Evolutionary conservation across 352 stramenopile genomes (phyloP).

Genomic region (Phytophthora megakarya): DNA sequence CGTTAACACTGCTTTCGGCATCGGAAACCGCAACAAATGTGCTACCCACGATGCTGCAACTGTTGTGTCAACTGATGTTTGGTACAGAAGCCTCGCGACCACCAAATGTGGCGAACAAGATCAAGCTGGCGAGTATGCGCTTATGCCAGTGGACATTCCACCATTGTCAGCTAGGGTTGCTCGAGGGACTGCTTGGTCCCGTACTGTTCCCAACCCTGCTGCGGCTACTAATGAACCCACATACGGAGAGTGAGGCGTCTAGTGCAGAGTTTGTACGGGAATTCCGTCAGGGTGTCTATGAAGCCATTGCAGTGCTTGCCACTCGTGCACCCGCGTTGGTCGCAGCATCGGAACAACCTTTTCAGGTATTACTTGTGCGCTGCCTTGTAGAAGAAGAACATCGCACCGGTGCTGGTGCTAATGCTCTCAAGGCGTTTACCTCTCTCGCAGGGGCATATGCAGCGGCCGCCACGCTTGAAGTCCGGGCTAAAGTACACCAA

Average conservation of each 20-base stretch:
- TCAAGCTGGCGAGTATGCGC: conserved; percentile 64
- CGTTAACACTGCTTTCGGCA: conserved; percentile 46
- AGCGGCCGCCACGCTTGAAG: conserved; percentile 20
- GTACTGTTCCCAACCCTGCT: conserved; percentile 75
- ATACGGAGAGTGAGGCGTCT: conserved; percentile 53
- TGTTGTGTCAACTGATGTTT: conserved; percentile 83
- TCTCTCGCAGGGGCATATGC: conserved; percentile 53
- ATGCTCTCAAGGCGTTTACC: conserved; percentile 70
- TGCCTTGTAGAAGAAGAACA: conserved; percentile 61
- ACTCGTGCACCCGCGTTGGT: conserved; percentile 46
- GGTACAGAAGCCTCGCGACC: conserved; percentile 53
- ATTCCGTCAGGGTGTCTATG: conserved; percentile 71
- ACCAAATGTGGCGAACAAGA: conserved; percentile 56
- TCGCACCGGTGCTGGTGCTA: conserved; percentile 51
- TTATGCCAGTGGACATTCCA: conserved; percentile 70
- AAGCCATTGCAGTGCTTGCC: conserved; percentile 54
- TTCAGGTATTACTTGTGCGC: conserved; percentile 76
- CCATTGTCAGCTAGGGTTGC: conserved; percentile 42
- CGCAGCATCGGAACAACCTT: conserved; percentile 60
- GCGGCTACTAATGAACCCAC: conserved; percentile 62
- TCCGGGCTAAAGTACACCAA: conserved; percentile 46
- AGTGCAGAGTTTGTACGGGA: conserved; percentile 51
- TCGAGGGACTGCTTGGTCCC: conserved; percentile 63
- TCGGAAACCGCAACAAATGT: conserved; percentile 65
- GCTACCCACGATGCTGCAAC: conserved; percentile 66